Conservation (phyloP, 2,329 filamentous ascomycete species). For the Penicillium sp. region DNA sequence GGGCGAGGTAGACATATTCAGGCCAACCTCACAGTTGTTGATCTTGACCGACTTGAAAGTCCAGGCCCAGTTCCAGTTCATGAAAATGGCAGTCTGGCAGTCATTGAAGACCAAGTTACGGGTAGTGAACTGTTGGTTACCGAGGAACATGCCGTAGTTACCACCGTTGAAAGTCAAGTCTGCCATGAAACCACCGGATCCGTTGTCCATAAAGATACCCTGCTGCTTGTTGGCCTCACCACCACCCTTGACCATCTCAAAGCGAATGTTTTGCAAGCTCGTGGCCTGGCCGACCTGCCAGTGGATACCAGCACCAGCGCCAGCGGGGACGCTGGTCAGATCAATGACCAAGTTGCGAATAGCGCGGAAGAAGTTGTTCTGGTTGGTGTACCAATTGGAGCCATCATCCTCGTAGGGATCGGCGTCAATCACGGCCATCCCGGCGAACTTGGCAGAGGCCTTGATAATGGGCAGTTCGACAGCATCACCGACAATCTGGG, state of each 20-base stretch:
- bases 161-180: constrained; percentile 83
- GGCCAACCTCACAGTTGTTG: constrained; percentile 69
- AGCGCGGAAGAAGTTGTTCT: constrained; percentile 80
- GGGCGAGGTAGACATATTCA: constrained; percentile 71
- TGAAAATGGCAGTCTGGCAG: constrained; percentile 78
- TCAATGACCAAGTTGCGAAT: constrained; percentile 81
- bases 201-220: constrained; percentile 82
- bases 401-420: constrained; percentile 74
- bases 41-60: constrained; percentile 73
- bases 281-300: constrained; percentile 86
- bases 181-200: constrained; percentile 78
- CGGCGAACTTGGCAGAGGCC: constrained; percentile 66
- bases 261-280: constrained; percentile 74
- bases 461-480: constrained; percentile 70
- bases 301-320: constrained; percentile 68
- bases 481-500: constrained; percentile 84
- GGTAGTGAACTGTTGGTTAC: constrained; percentile 83
- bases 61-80: constrained; percentile 94
- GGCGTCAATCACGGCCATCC: constrained; percentile 85
- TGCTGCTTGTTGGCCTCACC: constrained; percentile 65
- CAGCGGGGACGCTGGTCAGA: constrained; percentile 61
- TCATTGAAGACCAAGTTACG: constrained; percentile 79
- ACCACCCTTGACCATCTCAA: constrained; percentile 71
- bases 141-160: constrained; percentile 72
- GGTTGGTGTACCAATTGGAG: constrained; percentile 74